Evolutionary conservation across 2,329 filamentous ascomycete genomes (phyloP), one percentile per base, ranked within the genome.

Genomic region (Ceratocystis cubensis): DNA sequence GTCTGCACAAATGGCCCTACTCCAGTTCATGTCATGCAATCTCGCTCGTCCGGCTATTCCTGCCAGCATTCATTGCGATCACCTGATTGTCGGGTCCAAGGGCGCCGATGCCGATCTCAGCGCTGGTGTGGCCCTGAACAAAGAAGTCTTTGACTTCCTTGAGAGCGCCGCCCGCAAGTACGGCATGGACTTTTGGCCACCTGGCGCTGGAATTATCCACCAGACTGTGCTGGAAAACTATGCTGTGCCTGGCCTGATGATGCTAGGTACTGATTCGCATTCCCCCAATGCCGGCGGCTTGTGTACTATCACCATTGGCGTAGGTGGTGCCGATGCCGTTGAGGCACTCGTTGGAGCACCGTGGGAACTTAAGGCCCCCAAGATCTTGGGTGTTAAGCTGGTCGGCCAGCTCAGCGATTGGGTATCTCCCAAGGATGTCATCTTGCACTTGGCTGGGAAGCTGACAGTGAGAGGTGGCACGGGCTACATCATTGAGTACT

Each of bases 211-310:
- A 70, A 96, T 96, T 71, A 96, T 99, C 71, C 94, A 99, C 78
- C 94, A 99, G 82, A 96, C 90, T 64, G 94, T 99, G 25, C 78
- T 99, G 72, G 94, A 99, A 80, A 97, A 99, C 78, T 99, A 99
- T 75, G 89, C 92, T 44, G 86, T 93, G n/a, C 94, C 94, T 22
- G 94, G 94, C 63, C 78, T 97, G 71, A 96, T 99, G 92, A 97
- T 99, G 91, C 83, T 99, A 50, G 94, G 94, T 66, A 99, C 94
- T 37, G 94, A 99, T 77, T 96, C 90, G 73, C 94, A 99, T 77
- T 96, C 91, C 59, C 94, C 94, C 56, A 99, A 97, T 74, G 94
- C 91, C n/a, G 94, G 94, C 72, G 94, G 94, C 68, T 80, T 97
- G 65, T 91, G 89, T 71, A 92, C 91, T 3, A 91, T 96, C 72